Base-by-base conservation (phyloP, 2,329 filamentous ascomycete species). In the Fusarium sp. region DNA sequence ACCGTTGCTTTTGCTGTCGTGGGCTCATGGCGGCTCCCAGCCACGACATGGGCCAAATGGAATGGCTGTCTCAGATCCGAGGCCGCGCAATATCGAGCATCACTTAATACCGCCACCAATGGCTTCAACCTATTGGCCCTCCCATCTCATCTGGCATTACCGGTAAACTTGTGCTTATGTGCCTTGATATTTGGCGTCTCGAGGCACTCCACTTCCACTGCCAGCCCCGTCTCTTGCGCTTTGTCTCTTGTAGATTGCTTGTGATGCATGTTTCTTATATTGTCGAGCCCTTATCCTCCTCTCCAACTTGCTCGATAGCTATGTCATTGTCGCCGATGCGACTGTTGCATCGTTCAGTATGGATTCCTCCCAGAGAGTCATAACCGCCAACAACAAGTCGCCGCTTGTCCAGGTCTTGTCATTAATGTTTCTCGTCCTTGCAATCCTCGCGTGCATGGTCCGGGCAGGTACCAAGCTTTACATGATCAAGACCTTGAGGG, bases 371-470 rank as follows among this genome's bases (percentile, higher is more conserved):
- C 70, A 71, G 8, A 53, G 59, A 29, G 38, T 71, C 38, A 70
- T 74, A 26, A 73, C 68, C 1, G 72, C 69, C 52, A 58, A 39
- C 19, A 69, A 74, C 69, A 74, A 73, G 61, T 67, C 70, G 12
- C 72, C 72, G 7, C 68, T 74, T 8, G 64, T 74, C 12, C 64
- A 73, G 44, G 70, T 74, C 34, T 52, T 74, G 49, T 60, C 68
- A 3, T 59, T 72, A 28, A 72, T 74, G 69, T 73, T 74, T 19
- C 50, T 73, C 5, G 70, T 73, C 34, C 64, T 73, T 15, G 61
- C 63, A 4, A 55, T 74, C 6, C 64, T 74, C 0, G 46, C 72
- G 1, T 72, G 69, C 8, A 19, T 64, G 13, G 72, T 72, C 6
- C 65, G 72, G 6, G 50, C 50, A 0, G 69, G 70, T 4, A 73